phyloP scores from a whole-genome alignment of 352 stramenopile species.

The Thalassiosira hispida region DNA sequence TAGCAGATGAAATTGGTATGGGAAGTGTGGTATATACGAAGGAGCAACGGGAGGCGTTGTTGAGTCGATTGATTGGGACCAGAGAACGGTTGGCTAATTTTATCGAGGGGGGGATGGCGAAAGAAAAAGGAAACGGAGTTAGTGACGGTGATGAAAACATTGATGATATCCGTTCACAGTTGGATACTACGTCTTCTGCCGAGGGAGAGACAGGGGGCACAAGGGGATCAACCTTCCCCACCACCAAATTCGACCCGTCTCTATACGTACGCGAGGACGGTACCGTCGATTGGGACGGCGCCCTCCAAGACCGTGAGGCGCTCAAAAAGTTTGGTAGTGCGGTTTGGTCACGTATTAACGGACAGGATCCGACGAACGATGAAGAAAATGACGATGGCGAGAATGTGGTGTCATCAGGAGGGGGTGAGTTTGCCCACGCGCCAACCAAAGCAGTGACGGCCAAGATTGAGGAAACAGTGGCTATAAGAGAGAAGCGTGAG shows the following conservation, averaged over 20 bases:
- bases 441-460: slow-evolving; percentile 59
- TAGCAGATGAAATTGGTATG: slow-evolving; percentile 56
- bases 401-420: neutral
- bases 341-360: slow-evolving; percentile 89
- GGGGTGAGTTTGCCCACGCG: slow-evolving; percentile 37
- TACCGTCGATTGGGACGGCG: slow-evolving; percentile 89
- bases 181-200: slow-evolving; percentile 6
- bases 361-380: slow-evolving; percentile 78
- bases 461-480: slow-evolving; percentile 81
- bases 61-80: slow-evolving; percentile 32
- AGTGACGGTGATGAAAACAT: slow-evolving; percentile 11
- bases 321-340: slow-evolving; percentile 86
- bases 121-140: neutral
- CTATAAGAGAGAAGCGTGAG: slow-evolving; percentile 65
- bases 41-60: slow-evolving; percentile 62
- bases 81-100: slow-evolving; percentile 23
- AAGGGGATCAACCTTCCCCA: slow-evolving; percentile 22
- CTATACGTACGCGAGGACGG: slow-evolving; percentile 89
- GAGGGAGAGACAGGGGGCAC: slow-evolving; percentile 13
- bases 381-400: slow-evolving; percentile 41
- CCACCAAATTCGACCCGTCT: slow-evolving; percentile 60
- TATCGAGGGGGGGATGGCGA: neutral
- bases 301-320: slow-evolving; percentile 86
- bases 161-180: slow-evolving; percentile 28
- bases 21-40: slow-evolving; percentile 67